A percentile compares a stretch with the other conserved stretches of the same genome.
Evolutionary conservation across 495 filamentous ascomycete species (phyloP).

Genomic region (Hypoxylon perforatum): DNA sequence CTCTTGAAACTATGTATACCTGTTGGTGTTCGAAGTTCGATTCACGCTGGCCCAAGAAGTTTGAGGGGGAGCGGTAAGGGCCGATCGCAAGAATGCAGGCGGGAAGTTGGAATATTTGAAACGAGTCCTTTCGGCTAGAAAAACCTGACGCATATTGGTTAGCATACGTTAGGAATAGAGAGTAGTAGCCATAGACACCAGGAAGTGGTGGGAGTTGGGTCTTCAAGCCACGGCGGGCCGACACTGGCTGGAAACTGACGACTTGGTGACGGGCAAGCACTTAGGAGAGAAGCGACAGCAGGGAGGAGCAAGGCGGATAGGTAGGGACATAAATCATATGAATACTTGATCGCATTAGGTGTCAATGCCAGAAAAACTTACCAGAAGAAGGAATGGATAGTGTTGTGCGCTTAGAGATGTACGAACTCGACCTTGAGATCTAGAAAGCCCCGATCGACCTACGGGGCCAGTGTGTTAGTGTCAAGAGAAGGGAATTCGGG

Average conservation of each 20-base stretch:
- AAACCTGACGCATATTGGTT: slow-evolving; percentile 19
- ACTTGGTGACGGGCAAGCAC: slow-evolving; percentile 13
- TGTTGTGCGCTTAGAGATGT: slow-evolving; percentile 48
- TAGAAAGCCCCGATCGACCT: slow-evolving; percentile 45
- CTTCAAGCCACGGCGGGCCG: slow-evolving; percentile 35
- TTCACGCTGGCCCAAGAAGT: slow-evolving; percentile 17
- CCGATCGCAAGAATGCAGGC: slow-evolving; percentile 42
- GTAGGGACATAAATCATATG: slow-evolving; percentile 34
- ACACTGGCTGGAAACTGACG: slow-evolving; percentile 27
- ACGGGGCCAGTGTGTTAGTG: slow-evolving; percentile 30
- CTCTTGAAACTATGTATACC: slow-evolving; percentile 11
- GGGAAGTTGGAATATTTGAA: slow-evolving; percentile 27
- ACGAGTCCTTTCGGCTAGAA: slow-evolving; percentile 12
- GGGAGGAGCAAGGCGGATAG: slow-evolving; percentile 18
- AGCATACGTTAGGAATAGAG: slow-evolving; percentile 1
- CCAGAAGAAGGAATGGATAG: slow-evolving; percentile 47
- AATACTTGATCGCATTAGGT: slow-evolving; percentile 52
- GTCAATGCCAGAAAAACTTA: slow-evolving; percentile 51
- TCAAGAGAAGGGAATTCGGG: slow-evolving; percentile 20
- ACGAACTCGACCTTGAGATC: slow-evolving; percentile 45
- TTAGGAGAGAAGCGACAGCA: slow-evolving; percentile 15
- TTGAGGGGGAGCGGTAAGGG: slow-evolving; percentile 38
- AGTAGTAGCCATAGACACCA: not conserved
- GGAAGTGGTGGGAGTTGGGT: slow-evolving; percentile 9
- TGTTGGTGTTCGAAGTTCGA: slow-evolving; percentile 27